Base-by-base conservation (phyloP, 2,329 filamentous ascomycete species). In the Exophiala phaeomuriformis region DNA sequence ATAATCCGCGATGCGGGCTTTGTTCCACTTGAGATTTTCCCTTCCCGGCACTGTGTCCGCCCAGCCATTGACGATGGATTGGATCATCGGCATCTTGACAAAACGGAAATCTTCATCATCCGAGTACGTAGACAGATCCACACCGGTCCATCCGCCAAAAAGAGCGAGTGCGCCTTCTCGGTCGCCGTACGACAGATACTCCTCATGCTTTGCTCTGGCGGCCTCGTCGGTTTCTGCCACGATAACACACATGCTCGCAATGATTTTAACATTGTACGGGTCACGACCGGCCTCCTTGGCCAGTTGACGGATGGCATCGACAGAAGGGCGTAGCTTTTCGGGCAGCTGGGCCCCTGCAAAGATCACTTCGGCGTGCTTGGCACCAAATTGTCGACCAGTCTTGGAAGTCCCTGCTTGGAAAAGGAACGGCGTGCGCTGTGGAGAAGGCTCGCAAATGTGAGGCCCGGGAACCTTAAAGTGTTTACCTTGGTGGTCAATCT, bases 401-500 rank as follows among this genome's bases (percentile, higher is more conserved):
- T 75, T 61, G 0, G 79, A 82, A 0, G 78, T 81, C 0, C 81
- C 81, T 0, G 80, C 80, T 57, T 83, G 80, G 62, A 81, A 78
- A 0, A 81, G 67, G 52, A 80, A 77, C 0, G 78, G 78, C 0
- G 79, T 81, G 0, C 78, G 68, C 59, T 81, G 79, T 3, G 77
- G 77, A 0, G 78, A 80, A 0, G 79, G 78, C 42, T 79, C 74
- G 36, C 78, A 75, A 31, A 76, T 75, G 51, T 75, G 73, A 1
- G 70, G 69, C 4, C 73, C 70, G 47, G 68, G 69, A 2, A 77
- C 68, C 39, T 66, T 66, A 62, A 76, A 77, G 52, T 68, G 65
- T 49, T 79, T 77, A 1, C 81, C 81, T 7, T 75, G 63, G 65
- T 88, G 85, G 66, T 85, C 76, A 66, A 88, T 87, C 55, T 80